Percentiles rank a stretch among this genome's conserved stretches.
These are phyloP conservation scores for Phytopythium helicoides DNA, from an alignment of 352 stramenopile species.

Conservation along the genomic window DNA sequence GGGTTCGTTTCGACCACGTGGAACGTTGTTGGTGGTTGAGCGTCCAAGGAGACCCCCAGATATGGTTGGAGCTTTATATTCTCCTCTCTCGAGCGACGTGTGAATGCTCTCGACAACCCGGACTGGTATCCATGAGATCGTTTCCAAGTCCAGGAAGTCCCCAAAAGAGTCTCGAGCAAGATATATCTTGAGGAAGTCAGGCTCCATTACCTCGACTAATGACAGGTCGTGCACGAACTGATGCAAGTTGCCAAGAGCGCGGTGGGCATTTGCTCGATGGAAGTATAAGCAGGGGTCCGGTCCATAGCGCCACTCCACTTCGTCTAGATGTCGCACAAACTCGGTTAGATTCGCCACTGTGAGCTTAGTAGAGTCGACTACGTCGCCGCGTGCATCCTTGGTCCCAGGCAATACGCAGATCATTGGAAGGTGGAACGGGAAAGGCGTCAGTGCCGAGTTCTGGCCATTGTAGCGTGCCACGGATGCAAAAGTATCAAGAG, in stretches of 20 bases:
- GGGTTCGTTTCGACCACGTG: neutral
- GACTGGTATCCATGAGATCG: conserved; percentile 54
- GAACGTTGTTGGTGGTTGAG: neutral
- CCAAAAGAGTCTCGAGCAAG: conserved; percentile 26
- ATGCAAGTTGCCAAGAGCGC: conserved; percentile 39
- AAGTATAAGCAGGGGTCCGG: conserved; percentile 59
- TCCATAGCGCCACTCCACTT: conserved; percentile 56
- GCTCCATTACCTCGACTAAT: conserved; percentile 44
- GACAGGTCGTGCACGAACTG: conserved; percentile 48
- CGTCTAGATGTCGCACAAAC: conserved; percentile 42
- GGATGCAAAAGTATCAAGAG: conserved; percentile 46
- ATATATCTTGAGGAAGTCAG: conserved; percentile 41
- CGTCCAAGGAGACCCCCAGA: neutral
- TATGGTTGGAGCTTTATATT: conserved; percentile 28
- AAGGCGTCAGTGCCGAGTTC: neutral
- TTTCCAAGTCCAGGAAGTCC: conserved; percentile 60
- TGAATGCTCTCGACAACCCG: conserved; percentile 38
- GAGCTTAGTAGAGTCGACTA: conserved; percentile 47
- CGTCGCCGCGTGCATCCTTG: conserved; percentile 28
- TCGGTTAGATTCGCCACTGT: conserved; percentile 42
- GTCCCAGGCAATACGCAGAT: conserved; percentile 45
- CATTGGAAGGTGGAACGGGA: conserved; percentile 30
- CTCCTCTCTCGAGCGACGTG: conserved; percentile 29
- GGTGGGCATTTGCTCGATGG: conserved; percentile 47
- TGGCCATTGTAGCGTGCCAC: conserved; percentile 17